Base-by-base conservation (phyloP, 106 monocot genomes). In the Dendrobium nobile region DNA sequence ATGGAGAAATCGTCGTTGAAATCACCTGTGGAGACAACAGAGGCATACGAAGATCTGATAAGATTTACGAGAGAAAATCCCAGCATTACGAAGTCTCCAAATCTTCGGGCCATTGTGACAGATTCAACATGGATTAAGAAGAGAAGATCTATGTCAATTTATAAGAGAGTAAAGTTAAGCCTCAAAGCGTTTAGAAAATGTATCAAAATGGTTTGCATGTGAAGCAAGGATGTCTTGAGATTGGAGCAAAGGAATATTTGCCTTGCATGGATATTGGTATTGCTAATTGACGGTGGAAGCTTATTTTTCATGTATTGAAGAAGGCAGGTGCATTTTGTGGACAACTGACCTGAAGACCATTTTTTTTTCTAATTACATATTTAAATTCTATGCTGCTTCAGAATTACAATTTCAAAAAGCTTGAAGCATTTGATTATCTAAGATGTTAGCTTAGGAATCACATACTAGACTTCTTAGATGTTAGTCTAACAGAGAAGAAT, bases 1-100 rank as follows among this genome's bases (percentile, higher is more conserved):
- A 93, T 9, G 24, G 85, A 78, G 77, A 93, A 93, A 79, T 90
- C 90, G 7, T 56, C 7, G 28, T 90, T 88, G 73, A 84, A 90
- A 59, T 90, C 41, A 5, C 84, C 88, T 0, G 83, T 90, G 15
- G 92, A 90, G 40, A 85, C 85, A 13, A 82, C 77, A 45, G 92
- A 84, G 58, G 82, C 80, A 31, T 78, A 37, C 3, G 72, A 51
- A 20, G 75, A 31, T 22, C 54, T 54, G 19, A 86, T 47, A 33
- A 87, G 4, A 74, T 43, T 72, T 40, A 37, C 2, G 16, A 74
- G 74, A 43, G 7, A 43, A n/a, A 74, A 37, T 43, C 18, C 4
- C 2, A 74, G 41, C 41, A 44, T 20, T 22, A 74, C 4, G 33
- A 37, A 8, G 1, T 4, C 4, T 72, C 19, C 43, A 43, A 26